Percentiles rank a stretch among this genome's conserved stretches.
phyloP scores from a whole-genome alignment of 108 stramenopile species.

The Parietichytrium sp. region DNA sequence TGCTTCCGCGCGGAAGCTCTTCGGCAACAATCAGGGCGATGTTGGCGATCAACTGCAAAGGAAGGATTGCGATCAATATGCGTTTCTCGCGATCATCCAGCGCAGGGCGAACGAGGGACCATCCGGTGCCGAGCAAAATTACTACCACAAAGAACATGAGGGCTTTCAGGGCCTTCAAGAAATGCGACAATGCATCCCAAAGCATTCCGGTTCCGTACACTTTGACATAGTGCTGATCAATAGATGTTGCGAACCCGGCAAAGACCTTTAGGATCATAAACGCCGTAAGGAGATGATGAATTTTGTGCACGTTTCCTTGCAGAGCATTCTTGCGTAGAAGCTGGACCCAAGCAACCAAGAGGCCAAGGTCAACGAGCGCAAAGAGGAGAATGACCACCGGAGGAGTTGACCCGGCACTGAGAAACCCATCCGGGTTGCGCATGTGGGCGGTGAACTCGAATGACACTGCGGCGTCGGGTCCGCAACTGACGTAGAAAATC shows the following conservation, averaged over 20 bases:
- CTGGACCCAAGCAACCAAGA: slow-evolving; percentile 70
- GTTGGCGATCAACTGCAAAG: slow-evolving; percentile 88
- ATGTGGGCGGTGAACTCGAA: slow-evolving; percentile 82
- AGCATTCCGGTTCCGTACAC: slow-evolving; percentile 81
- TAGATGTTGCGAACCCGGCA: slow-evolving; percentile 77
- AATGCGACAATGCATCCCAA: slow-evolving; percentile 77
- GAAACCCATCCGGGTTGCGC: slow-evolving; percentile 83
- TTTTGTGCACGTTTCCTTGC: slow-evolving; percentile 77
- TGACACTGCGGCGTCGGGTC: slow-evolving; percentile 44
- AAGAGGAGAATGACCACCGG: slow-evolving; percentile 80
- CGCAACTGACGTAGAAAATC: slow-evolving; percentile 75
- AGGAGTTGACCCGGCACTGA: slow-evolving; percentile 84
- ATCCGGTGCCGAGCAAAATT: slow-evolving; percentile 91
- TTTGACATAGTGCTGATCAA: slow-evolving; percentile 84
- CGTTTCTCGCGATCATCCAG: slow-evolving; percentile 79
- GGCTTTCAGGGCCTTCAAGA: slow-evolving; percentile 75
- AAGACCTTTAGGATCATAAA: slow-evolving; percentile 77
- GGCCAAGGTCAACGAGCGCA: slow-evolving; percentile 67
- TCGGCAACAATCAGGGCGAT: slow-evolving; percentile 85
- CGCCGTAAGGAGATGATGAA: slow-evolving; percentile 88
- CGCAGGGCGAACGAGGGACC: slow-evolving; percentile 88
- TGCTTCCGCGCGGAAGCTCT: slow-evolving; percentile 81
- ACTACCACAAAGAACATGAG: slow-evolving; percentile 86
- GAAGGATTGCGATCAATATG: slow-evolving; percentile 76
- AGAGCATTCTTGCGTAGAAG: slow-evolving; percentile 64